phyloP scores from a whole-genome alignment of 768 basidiomycete species.

The Boletus sensibilis region DNA sequence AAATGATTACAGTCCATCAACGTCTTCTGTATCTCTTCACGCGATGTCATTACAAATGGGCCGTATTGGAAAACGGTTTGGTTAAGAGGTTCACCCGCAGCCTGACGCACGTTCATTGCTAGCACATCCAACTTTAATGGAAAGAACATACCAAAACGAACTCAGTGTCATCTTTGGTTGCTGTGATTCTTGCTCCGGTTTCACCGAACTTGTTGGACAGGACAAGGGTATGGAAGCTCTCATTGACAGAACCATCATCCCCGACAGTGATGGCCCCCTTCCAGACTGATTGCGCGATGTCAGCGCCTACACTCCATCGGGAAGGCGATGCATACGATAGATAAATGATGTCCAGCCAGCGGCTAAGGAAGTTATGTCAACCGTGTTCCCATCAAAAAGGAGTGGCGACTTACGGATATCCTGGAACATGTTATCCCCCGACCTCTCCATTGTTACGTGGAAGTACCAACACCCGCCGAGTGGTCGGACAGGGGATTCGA shows the following conservation, averaged over 20 bases:
- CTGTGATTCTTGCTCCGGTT: slow-evolving; percentile 66
- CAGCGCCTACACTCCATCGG: neutral
- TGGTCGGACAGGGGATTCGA: slow-evolving; percentile 84
- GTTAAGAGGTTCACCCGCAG: slow-evolving; percentile 85
- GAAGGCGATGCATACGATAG: slow-evolving; percentile 56
- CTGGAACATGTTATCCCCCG: slow-evolving; percentile 69
- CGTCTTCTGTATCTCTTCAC: slow-evolving; percentile 78
- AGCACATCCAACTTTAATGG: neutral
- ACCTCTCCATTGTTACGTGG: slow-evolving; percentile 66
- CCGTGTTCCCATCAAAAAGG: neutral
- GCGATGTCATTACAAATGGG: slow-evolving; percentile 83
- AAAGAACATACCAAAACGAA: slow-evolving; percentile 60
- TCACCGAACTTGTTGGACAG: slow-evolving; percentile 59
- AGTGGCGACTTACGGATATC: slow-evolving; percentile 61
- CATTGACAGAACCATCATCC: slow-evolving; percentile 43
- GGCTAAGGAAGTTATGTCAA: slow-evolving; percentile 40
- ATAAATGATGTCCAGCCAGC: slow-evolving; percentile 88
- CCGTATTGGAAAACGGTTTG: slow-evolving; percentile 88
- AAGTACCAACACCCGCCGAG: slow-evolving; percentile 95
- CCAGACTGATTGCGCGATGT: slow-evolving; percentile 26
- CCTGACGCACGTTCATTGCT: slow-evolving; percentile 36
- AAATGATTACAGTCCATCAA: slow-evolving; percentile 67
- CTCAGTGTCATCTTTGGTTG: slow-evolving; percentile 61
- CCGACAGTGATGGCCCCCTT: slow-evolving; percentile 65
- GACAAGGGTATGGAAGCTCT: slow-evolving; percentile 79